Conservation (phyloP, 345 rosid species). For the Gossypium longicalyx region DNA sequence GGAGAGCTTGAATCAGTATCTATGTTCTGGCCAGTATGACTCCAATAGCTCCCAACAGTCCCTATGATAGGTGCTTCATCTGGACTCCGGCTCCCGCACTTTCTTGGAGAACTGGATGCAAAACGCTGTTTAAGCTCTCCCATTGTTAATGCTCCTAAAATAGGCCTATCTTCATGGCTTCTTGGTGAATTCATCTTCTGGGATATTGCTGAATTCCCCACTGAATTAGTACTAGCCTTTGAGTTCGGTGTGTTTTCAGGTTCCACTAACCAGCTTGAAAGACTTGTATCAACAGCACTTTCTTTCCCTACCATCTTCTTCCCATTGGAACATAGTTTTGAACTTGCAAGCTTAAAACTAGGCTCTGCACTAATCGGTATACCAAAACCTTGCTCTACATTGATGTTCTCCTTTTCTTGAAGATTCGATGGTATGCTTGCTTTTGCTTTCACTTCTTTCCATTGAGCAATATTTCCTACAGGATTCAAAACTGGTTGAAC, state of each 20-base stretch:
- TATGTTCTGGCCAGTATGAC: slow-evolving; percentile 30
- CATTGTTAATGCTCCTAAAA: slow-evolving; percentile 33
- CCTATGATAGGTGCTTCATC: slow-evolving; percentile 46
- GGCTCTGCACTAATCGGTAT: slow-evolving; percentile 19
- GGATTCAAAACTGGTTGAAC: slow-evolving; percentile 47
- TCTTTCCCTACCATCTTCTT: slow-evolving; percentile 28
- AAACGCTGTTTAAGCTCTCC: slow-evolving; percentile 40
- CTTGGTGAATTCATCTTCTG: slow-evolving; percentile 27
- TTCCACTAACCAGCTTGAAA: slow-evolving; percentile 60
- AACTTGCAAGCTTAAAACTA: slow-evolving; percentile 13
- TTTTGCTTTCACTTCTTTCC: slow-evolving; percentile 39
- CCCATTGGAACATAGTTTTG: slow-evolving; percentile 6
- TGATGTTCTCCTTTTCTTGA: slow-evolving; percentile 41
- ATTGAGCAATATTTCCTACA: slow-evolving; percentile 41
- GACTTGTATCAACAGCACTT: slow-evolving; percentile 54
- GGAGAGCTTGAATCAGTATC: slow-evolving; percentile 33
- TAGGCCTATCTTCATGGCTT: slow-evolving; percentile 31
- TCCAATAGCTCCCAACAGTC: slow-evolving; percentile 61
- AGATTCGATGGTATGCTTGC: slow-evolving; percentile 23
- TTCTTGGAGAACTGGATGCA: slow-evolving; percentile 29
- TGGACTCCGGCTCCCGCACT: slow-evolving; percentile 27
- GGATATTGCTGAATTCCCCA: slow-evolving; percentile 34
- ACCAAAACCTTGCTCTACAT: slow-evolving; percentile 16
- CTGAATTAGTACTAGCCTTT: slow-evolving; percentile 28
- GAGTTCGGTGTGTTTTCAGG: slow-evolving; percentile 37